Evolutionary conservation across 306 rosid species (phyloP), one percentile per base, ranked within the genome.

Genomic region (Comarum palustre): DNA sequence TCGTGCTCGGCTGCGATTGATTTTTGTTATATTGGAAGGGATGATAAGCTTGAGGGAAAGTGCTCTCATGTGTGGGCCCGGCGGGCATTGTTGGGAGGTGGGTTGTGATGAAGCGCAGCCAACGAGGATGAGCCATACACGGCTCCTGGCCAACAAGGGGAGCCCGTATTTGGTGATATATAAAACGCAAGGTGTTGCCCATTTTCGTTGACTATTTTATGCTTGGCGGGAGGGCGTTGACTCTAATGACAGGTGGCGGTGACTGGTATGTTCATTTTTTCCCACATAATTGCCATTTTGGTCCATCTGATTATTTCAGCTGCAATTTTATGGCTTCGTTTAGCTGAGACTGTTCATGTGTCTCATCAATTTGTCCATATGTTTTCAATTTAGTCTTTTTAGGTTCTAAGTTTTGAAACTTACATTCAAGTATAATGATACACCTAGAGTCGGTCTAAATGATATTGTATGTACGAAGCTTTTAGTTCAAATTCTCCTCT

Each of bases 21-120:
- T 15, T 16, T 16, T 59, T 16, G 15, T 78, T 43, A 50, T 4
- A 5, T 48, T 63, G 2, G 75, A 36, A 38, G 77, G 72, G 29
- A 11, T 1, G 1, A 32, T 15, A 0, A 16, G 42, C 22, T 58
- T 58, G 36, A 60, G 20, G 1, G 66, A 4, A 15, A 66, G n/a
- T 51, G 17, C 55, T 74, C 79, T 74, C 84, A 77, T 74, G 73
- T 32, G 47, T 19, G 75, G 68, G 61, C 34, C 61, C 67, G 51
- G 51, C 27, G 77, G 69, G 59, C 80, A 63, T 79, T 66, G 25
- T 8, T 68, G 38, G 39, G 73, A 59, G n/a, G n/a, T 69, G 10
- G 38, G 80, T 32, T 46, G 45, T 3, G 52, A 48, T n/a, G 57
- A 4, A 39, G 3, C 50, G 66, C 73, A 76, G 73, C 48, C n/a